Percentiles rank a stretch among this genome's conserved stretches.
Conservation (phyloP, 1,284 basidiomycete species). For the Quambalaria eucalypti region DNA sequence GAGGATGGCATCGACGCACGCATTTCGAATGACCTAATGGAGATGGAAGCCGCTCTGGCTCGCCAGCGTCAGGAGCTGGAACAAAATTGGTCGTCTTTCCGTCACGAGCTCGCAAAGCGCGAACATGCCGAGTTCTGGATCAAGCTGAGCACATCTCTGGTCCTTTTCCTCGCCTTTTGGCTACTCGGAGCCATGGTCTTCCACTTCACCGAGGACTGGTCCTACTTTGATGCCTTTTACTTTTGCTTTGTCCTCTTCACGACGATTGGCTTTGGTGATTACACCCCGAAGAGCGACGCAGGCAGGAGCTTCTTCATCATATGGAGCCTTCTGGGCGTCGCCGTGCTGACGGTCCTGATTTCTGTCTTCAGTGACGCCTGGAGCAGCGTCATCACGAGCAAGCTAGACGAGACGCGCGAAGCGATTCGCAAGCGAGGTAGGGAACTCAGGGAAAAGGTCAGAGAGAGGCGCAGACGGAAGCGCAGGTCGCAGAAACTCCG, state of each 20-base stretch:
- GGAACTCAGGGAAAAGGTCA: neutral
- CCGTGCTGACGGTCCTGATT: constrained; percentile 26
- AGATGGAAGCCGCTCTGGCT: constrained; percentile 4
- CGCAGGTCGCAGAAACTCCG: too few species aligned
- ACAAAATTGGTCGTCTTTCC: constrained; percentile 37
- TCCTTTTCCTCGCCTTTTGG: constrained; percentile 52
- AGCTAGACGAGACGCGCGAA: neutral
- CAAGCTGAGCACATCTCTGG: constrained; percentile 53
- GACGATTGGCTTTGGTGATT: constrained; percentile 37
- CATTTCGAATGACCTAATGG: too few species aligned
- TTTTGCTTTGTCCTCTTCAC: constrained; percentile 57
- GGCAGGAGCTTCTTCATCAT: constrained; percentile 69
- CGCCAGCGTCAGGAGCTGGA: constrained; percentile 19
- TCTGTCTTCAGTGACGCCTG: constrained; percentile 57
- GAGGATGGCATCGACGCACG: constrained; percentile 13
- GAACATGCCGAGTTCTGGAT: constrained; percentile 53
- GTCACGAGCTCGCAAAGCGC: constrained; percentile 42
- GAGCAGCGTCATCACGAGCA: constrained; percentile 1
- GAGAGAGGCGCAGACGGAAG: neutral
- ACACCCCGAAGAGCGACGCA: constrained; percentile 43
- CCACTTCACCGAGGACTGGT: constrained; percentile 53
- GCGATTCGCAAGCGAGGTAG: neutral
- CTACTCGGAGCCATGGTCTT: constrained; percentile 56
- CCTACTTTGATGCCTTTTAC: constrained; percentile 53
- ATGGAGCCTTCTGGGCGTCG: constrained; percentile 57